These are phyloP conservation scores for Coemansia sp. DNA, from an alignment of 192 early-diverging fungal genomes.

Conservation along the genomic window DNA sequence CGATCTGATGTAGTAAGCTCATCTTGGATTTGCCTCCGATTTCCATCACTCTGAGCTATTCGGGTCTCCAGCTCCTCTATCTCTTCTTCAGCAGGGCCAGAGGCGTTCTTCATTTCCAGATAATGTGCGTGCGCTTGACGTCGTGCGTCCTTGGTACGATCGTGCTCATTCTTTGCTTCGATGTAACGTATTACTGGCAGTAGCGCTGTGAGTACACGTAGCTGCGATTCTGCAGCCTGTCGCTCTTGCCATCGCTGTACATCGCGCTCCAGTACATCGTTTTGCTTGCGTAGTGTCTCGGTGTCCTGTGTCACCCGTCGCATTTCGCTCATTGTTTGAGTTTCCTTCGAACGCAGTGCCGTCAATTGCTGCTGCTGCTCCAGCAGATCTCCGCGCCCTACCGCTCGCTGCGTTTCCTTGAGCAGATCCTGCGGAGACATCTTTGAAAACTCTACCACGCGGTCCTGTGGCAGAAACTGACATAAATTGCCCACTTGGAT, in stretches of 20 bases:
- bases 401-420: conserved; percentile 80
- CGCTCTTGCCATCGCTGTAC: conserved; percentile 73
- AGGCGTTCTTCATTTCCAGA: conserved; percentile 25
- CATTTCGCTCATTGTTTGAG: conserved; percentile 44
- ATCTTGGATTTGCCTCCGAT: conserved; percentile 12
- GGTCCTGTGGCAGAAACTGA: conserved; percentile 97
- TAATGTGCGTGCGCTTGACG: conserved; percentile 40
- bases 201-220: conserved; percentile 61
- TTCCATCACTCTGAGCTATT: conserved; percentile 16
- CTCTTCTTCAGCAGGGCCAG: conserved; percentile 26
- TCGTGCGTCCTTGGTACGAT: conserved; percentile 51
- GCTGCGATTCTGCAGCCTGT: conserved; percentile 60
- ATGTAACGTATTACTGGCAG: conserved; percentile 66
- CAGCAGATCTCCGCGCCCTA: conserved; percentile 67
- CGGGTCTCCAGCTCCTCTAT: conserved; percentile 37
- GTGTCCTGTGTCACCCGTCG: conserved; percentile 57
- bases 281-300: conserved; percentile 65
- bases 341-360: conserved; percentile 56
- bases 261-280: conserved; percentile 72
- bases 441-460: conserved; percentile 89
- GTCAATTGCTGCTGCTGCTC: conserved; percentile 69
- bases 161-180: conserved; percentile 57
- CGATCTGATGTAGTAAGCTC: conserved; percentile 13
- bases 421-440: conserved; percentile 78
- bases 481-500: conserved; percentile 97